Evolutionary conservation across 371 early-diverging fungal genomes (phyloP), one percentile per base, ranked within the genome.

Genomic region (Syncephalastrum monosporum): DNA sequence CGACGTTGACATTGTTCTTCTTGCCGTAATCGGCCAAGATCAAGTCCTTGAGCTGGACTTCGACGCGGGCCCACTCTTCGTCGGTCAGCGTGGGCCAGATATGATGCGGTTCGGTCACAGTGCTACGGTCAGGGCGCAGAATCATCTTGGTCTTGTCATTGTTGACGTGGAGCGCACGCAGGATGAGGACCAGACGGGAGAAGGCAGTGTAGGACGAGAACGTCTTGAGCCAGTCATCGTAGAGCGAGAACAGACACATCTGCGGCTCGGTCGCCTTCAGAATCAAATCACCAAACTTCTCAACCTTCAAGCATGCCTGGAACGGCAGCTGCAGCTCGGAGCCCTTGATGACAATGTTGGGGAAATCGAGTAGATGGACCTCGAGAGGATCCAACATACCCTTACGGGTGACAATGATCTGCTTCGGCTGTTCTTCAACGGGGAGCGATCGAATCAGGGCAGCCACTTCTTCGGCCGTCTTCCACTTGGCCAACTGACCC

Each of bases 331-430:
- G 97, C 65, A 98, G 83, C 71, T 95, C 96, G 41, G 91, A 89
- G 10, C 97, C 97, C 78, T 96, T 96, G 81, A 99, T 97, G 21
- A 96, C 93, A 79, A 96, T 96, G 73, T 98, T 96, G 61, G 97
- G 96, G 90, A 98, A 98, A 80, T 98, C 95, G 17, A 77, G 79
- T 74, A 76, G 82, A 72, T 96, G 95, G 15, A 95, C 96, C 75
- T 98, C 99, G 38, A 99, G 83, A 55, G 98, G 97, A 84, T 99
- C 99, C 79, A 98, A 81, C 98, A 99, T 98, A 61, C 98, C 98
- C 85, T 96, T 97, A 69, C 99, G 87, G 17, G 98, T 96, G 17
- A 98, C 98, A 80, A 98, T 96, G 55, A 98, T 91, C 74, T 97
- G 98, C 77, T 95, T 96, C 42, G 99, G 98, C 79, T 98, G 98